Evolutionary conservation across 2,329 filamentous ascomycete species (phyloP).

Genomic region (Aureobasidium sp.): DNA sequence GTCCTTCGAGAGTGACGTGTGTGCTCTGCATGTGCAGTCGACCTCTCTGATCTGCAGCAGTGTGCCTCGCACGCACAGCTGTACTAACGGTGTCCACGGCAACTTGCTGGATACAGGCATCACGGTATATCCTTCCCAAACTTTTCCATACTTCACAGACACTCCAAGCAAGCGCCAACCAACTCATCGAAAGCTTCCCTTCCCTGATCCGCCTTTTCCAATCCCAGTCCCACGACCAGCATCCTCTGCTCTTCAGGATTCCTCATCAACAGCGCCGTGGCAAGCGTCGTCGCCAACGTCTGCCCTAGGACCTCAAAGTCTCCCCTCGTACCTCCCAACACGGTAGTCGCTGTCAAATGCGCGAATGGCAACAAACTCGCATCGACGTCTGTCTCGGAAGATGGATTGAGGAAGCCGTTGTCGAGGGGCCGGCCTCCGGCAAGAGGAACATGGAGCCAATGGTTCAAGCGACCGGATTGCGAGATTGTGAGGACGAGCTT

Average conservation of each 20-base stretch:
- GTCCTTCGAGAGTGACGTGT: too few species aligned
- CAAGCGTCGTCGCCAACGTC: conserved; percentile 82
- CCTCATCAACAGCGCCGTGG: conserved; percentile 65
- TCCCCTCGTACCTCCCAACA: conserved; percentile 75
- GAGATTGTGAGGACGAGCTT: conserved; percentile 85
- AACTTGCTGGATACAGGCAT: not conserved
- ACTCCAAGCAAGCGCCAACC: conserved; percentile 26
- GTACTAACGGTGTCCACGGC: not conserved
- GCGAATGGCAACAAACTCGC: conserved; percentile 58
- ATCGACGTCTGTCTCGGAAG: conserved; percentile 38
- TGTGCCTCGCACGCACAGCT: not conserved
- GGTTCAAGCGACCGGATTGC: conserved; percentile 74
- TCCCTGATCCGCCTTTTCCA: conserved; percentile 37
- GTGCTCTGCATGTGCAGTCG: not conserved
- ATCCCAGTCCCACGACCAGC: conserved; percentile 51
- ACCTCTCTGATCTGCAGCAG: not conserved
- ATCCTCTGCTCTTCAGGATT: conserved; percentile 55
- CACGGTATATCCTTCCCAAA: not conserved
- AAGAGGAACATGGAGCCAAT: conserved; percentile 89
- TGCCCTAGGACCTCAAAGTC: conserved; percentile 73
- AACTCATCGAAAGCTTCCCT: conserved; percentile 34
- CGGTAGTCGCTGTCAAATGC: conserved; percentile 75
- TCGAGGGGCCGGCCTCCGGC: conserved; percentile 55
- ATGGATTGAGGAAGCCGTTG: conserved; percentile 39
- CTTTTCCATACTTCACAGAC: conserved; percentile 17